phyloP scores from a whole-genome alignment of 2,329 filamentous ascomycete genomes.

The Rutstroemia sp. region DNA sequence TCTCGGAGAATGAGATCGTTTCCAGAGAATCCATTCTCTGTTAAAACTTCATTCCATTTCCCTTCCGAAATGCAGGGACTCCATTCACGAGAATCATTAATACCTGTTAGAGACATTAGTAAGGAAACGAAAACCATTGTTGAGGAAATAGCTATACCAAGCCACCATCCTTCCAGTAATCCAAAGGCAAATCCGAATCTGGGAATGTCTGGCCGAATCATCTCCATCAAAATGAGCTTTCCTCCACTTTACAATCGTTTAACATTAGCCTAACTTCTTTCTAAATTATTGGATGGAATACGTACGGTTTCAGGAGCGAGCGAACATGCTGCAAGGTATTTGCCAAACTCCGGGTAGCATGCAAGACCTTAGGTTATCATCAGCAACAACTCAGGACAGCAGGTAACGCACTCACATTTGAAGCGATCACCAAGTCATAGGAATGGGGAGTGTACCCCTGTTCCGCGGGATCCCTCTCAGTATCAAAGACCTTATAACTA shows the following conservation, averaged over 20 bases:
- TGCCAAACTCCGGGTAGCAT: background rate
- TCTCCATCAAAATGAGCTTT: background rate
- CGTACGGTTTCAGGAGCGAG: background rate
- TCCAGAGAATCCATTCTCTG: background rate
- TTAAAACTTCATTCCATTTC: background rate
- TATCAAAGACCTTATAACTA: slow-evolving; percentile 26
- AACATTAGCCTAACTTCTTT: background rate
- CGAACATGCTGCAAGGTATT: background rate
- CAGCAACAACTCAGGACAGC: background rate
- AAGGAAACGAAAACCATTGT: background rate
- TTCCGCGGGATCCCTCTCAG: slow-evolving; percentile 24
- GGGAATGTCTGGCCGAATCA: background rate
- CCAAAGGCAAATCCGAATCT: background rate
- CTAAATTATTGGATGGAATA: background rate
- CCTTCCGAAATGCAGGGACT: background rate
- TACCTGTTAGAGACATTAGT: background rate
- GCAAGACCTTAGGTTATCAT: slow-evolving; percentile 1
- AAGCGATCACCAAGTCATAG: slow-evolving; percentile 26
- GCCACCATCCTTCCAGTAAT: slow-evolving; percentile 1
- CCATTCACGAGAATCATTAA: background rate
- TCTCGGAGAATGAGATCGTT: background rate
- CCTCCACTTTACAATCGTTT: background rate
- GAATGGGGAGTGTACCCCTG: slow-evolving; percentile 30
- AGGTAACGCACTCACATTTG: slow-evolving; percentile 14
- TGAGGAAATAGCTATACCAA: background rate